These are phyloP conservation scores for Sequoia sempervirens DNA, from an alignment of 75 land plant genomes.

Conservation along the genomic window DNA sequence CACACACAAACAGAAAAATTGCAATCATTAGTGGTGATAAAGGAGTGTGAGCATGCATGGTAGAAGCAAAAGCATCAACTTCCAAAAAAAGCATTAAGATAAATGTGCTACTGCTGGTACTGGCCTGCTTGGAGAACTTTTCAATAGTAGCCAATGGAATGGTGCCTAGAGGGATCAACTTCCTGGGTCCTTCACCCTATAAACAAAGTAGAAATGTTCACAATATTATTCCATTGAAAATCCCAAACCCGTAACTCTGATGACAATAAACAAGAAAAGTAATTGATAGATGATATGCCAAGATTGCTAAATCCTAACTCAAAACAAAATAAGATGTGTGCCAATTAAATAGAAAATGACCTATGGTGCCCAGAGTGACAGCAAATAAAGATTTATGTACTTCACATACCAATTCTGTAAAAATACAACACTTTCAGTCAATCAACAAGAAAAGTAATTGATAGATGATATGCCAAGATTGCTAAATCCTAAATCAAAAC, in stretches of 20 bases:
- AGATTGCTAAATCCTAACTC: not conserved
- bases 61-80: not conserved
- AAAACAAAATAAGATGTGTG: not conserved
- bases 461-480: too few relatives aligned
- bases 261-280: not conserved
- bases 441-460: too few relatives aligned
- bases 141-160: conserved; percentile 89
- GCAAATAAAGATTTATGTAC: not conserved
- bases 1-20: not conserved
- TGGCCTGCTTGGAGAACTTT: conserved; percentile 72
- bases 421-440: not conserved
- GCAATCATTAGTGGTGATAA: not conserved
- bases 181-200: conserved; percentile 64
- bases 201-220: conserved; percentile 5
- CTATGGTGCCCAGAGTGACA: not conserved
- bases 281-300: not conserved
- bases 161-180: conserved; percentile 77
- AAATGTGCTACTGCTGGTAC: not conserved
- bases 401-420: not conserved
- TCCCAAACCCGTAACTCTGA: not conserved
- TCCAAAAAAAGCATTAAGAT: not conserved
- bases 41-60: not conserved
- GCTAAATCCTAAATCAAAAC: too few relatives aligned
- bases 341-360: too few relatives aligned
- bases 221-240: not conserved